Percentiles rank a stretch among this genome's conserved stretches.
Conservation (phyloP, 2,329 filamentous ascomycete genomes). For the Arthrobotrys megalospora region DNA sequence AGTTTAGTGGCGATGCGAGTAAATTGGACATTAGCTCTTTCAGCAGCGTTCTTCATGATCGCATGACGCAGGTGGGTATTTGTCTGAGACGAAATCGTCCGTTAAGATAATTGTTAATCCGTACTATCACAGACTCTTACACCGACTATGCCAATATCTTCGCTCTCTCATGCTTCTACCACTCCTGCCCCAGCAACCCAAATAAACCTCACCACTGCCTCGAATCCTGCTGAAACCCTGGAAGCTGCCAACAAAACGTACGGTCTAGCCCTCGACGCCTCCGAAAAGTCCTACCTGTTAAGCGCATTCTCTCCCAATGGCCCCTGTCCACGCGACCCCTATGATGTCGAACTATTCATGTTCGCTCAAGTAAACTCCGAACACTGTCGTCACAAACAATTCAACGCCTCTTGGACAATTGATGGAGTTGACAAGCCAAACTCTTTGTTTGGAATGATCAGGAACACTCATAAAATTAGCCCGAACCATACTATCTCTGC, state of each 20-base stretch:
- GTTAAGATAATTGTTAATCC: background rate
- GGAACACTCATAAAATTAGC: conserved; percentile 86
- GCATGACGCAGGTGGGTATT: conserved; percentile 78
- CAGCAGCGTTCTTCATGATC: conserved; percentile 84
- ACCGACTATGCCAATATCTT: conserved; percentile 47
- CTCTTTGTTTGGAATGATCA: conserved; percentile 95
- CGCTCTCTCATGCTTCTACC: conserved; percentile 65
- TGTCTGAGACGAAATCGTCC: background rate
- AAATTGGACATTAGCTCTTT: conserved; percentile 71
- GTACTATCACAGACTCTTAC: conserved; percentile 43
- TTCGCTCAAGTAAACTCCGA: conserved; percentile 99
- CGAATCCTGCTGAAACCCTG: conserved; percentile 79
- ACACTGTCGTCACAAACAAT: conserved; percentile 88
- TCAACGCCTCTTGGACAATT: conserved; percentile 97
- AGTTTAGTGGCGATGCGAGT: conserved; percentile 72
- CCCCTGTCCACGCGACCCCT: conserved; percentile 75
- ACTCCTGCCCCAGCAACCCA: conserved; percentile 81
- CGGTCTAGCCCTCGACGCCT: conserved; percentile 87
- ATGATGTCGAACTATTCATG: conserved; percentile 98
- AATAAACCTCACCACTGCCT: conserved; percentile 80
- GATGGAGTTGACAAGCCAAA: conserved; percentile 84
- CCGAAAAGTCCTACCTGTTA: conserved; percentile 95
- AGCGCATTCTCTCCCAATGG: conserved; percentile 80
- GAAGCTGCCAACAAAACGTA: conserved; percentile 86
- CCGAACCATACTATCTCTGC: conserved; percentile 90